A percentile compares a stretch with the other conserved stretches of the same genome.
Conservation (phyloP, 1,284 basidiomycete genomes). For the Cryptococcus amylolentus region DNA sequence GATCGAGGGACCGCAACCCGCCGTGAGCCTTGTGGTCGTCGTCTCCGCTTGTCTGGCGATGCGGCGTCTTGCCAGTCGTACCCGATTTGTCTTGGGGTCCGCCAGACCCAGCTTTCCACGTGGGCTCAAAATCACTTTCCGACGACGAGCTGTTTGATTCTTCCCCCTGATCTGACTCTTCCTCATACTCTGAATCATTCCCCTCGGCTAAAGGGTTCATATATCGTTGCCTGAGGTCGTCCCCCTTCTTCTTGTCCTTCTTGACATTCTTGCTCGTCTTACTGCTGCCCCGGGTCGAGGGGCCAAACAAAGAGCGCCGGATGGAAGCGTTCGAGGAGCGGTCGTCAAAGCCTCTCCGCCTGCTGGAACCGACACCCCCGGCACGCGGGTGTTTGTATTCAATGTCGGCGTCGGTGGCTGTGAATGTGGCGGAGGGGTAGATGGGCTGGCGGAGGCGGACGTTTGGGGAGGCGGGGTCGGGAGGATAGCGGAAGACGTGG, state of each 20-base stretch:
- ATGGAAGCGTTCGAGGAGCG: slow-evolving; percentile 4
- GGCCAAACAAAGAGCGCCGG: background rate
- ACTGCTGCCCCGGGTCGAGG: background rate
- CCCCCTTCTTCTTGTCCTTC: slow-evolving; percentile 1
- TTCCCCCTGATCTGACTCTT: slow-evolving; percentile 1
- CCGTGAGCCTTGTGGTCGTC: background rate
- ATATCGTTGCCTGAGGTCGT: slow-evolving; percentile 3
- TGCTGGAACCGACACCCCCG: background rate
- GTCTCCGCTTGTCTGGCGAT: background rate
- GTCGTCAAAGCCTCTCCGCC: background rate
- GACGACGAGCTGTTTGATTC: background rate
- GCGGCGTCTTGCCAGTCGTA: background rate
- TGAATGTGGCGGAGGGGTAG: slow-evolving; percentile 41
- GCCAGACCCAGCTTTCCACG: slow-evolving; percentile 5
- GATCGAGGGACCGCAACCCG: slow-evolving; percentile 10
- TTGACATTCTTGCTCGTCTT: background rate
- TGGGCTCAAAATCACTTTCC: slow-evolving; percentile 14
- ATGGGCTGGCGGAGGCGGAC: slow-evolving; percentile 42
- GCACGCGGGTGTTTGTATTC: slow-evolving; percentile 20
- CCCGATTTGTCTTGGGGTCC: background rate
- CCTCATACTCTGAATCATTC: background rate
- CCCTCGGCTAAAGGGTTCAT: background rate
- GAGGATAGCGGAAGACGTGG: slow-evolving; percentile 44
- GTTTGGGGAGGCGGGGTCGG: slow-evolving; percentile 41
- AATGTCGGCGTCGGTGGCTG: slow-evolving; percentile 34